Evolutionary conservation across 2,329 filamentous ascomycete species (phyloP), one percentile per base, ranked within the genome.

Genomic region (Cladosporium sp.): DNA sequence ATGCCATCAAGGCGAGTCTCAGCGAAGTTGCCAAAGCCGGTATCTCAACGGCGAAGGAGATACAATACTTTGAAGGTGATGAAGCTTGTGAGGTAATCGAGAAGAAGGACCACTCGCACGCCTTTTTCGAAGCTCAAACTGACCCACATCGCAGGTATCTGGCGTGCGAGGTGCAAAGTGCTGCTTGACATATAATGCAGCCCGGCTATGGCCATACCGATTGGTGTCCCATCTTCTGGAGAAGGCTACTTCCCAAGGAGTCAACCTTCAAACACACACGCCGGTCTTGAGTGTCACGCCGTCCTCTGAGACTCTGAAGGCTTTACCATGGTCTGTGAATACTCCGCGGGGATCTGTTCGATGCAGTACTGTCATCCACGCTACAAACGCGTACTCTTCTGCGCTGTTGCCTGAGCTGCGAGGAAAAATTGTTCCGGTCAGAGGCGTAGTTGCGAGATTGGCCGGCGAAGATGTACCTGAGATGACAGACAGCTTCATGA

Each of bases 161-260:
- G 68, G 67, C 1, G 59, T 74, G 37, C 72, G 70, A 34, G 68
- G 65, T 2, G 70, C 70, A 1, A 65, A 67, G 43, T 65, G 61
- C 2, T 63, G 56, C 4, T 66, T 69, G 53, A 66, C 60, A 5
- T 71, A 67, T 44, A 66, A 79, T 46, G 85, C 86, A 0, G 85
- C 80, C 0, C 82, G 80, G 60, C 63, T 88, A 34, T 88, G 85
- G 85, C 87, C 88, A 0, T 91, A 92, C 68, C 91, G 90, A 70
- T 78, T 92, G 13, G 82, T 93, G 2, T 73, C 80, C 2, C 85
- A 83, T 70, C 74, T 90, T 0, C 71, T 95, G 1, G 81, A 86
- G 64, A 68, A 71, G 10, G 75, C 86, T 0, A 63, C 77, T 3
- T 64, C 72, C 22, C 66, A 66, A 1, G 68, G 63, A n/a, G 82